These are phyloP conservation scores for Leccinum disarticulatum DNA, from an alignment of 768 basidiomycete species.

Conservation along the genomic window DNA sequence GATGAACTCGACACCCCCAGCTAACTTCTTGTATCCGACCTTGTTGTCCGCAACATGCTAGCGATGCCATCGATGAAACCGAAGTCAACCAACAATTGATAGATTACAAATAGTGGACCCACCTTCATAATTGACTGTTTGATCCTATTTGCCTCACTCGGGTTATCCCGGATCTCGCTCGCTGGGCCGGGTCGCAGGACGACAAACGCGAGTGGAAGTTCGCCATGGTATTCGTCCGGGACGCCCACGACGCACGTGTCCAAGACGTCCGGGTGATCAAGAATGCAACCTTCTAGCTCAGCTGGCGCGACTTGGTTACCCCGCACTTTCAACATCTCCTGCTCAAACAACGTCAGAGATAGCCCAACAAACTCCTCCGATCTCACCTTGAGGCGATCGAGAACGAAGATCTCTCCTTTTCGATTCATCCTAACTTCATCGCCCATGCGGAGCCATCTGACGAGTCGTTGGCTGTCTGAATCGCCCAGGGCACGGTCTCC, in stretches of 20 bases:
- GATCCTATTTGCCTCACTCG: constrained; percentile 35
- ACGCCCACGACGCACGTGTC: constrained; percentile 68
- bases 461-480: background rate
- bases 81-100: background rate
- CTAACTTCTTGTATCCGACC: constrained; percentile 57
- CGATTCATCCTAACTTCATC: constrained; percentile 68
- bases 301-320: constrained; percentile 62
- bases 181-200: constrained; percentile 46
- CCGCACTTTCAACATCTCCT: constrained; percentile 74
- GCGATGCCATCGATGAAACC: background rate
- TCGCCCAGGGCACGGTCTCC: background rate
- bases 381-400: constrained; percentile 72
- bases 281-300: constrained; percentile 64
- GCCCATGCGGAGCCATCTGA: constrained; percentile 66
- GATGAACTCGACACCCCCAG: constrained; percentile 62
- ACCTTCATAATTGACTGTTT: constrained; percentile 57
- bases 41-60: constrained; percentile 61
- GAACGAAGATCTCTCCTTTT: constrained; percentile 61
- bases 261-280: constrained; percentile 57
- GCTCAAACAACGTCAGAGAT: background rate
- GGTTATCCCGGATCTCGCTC: constrained; percentile 33
- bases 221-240: constrained; percentile 73
- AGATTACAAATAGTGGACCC: background rate
- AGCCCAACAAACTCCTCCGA: background rate
- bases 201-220: constrained; percentile 70